Evolutionary conservation across 2,329 filamentous ascomycete genomes (phyloP), one percentile per base, ranked within the genome.

Genomic region (Phialemonium atrogriseum): DNA sequence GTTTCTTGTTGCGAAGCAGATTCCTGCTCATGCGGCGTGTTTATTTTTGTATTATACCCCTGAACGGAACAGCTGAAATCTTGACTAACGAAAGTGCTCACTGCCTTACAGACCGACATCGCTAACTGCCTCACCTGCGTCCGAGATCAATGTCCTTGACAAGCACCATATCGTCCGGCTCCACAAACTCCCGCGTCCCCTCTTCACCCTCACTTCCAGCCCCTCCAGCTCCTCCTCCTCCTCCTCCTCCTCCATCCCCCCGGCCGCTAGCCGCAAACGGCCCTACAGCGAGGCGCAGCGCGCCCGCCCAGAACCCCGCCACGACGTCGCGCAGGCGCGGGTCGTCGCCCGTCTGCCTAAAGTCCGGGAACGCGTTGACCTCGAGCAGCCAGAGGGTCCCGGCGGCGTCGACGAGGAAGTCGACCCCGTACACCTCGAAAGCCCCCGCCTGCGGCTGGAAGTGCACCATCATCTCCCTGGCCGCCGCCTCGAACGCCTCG

Each of bases 321-420:
- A 98, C 80, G 24, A 96, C 57, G 0, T 62, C 72, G 50, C 70
- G 75, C 42, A 94, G 58, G 35, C 83, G 4, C 28, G 12, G 12
- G 12, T 30, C 80, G 7, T 70, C 69, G 1, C 91, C 91, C 11
- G 87, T 94, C 72, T 96, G 89, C 50, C 73, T 78, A 51, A 96
- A 96, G 60, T 98, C 91, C 8, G 91, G 91, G 58, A 94, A 98
- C 1, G 89, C 85, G 62, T 98, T 98, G 19, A 94, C 74, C 62
- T 98, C 91, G 35, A 98, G 62, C 48, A 98, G 54, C 77, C 79
- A 95, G 4, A 77, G 73, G 4, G 49, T 66, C 0, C 76, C 79
- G 7, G 54, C 48, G 1, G 52, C 67, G 48, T 87, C 84, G 8
- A 95, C 78, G 48, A 98, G 56, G 51, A 91, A 98, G 54, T 98